phyloP scores from a whole-genome alignment of 2,329 filamentous ascomycete genomes.

The Cladophialophora chaetospira region DNA sequence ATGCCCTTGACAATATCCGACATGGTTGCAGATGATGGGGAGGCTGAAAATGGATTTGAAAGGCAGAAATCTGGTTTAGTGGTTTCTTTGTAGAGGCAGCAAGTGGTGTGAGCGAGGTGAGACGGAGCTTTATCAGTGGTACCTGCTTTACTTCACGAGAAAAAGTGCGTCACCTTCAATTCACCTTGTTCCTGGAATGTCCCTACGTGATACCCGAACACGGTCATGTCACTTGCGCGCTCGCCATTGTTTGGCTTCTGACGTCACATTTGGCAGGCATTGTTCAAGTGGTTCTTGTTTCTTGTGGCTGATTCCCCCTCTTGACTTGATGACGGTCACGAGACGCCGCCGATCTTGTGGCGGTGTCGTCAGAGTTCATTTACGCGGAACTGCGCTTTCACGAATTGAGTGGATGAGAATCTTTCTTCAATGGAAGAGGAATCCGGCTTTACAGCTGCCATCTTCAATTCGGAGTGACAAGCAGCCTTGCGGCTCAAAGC shows the following conservation, averaged over 20 bases:
- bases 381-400: neutral
- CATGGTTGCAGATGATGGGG: slow-evolving; percentile 16
- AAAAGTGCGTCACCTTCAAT: neutral
- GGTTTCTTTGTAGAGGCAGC: neutral
- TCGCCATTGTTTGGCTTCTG: slow-evolving; percentile 16
- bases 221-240: too few relatives aligned
- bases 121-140: neutral
- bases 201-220: neutral
- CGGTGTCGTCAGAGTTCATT: neutral
- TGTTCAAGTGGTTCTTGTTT: slow-evolving; percentile 29
- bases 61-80: neutral
- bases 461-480: too few relatives aligned
- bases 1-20: slow-evolving; percentile 26
- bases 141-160: neutral
- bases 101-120: neutral
- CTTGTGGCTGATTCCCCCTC: slow-evolving; percentile 16
- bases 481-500: too few relatives aligned
- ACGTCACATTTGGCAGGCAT: slow-evolving; percentile 22
- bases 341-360: slow-evolving; percentile 2
- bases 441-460: too few relatives aligned
- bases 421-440: too few relatives aligned
- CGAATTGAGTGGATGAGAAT: neutral
- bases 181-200: neutral
- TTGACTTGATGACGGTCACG: slow-evolving; percentile 16
- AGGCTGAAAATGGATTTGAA: neutral